Conservation (phyloP, 495 filamentous ascomycete genomes). For the Aspergillus biplanus region DNA sequence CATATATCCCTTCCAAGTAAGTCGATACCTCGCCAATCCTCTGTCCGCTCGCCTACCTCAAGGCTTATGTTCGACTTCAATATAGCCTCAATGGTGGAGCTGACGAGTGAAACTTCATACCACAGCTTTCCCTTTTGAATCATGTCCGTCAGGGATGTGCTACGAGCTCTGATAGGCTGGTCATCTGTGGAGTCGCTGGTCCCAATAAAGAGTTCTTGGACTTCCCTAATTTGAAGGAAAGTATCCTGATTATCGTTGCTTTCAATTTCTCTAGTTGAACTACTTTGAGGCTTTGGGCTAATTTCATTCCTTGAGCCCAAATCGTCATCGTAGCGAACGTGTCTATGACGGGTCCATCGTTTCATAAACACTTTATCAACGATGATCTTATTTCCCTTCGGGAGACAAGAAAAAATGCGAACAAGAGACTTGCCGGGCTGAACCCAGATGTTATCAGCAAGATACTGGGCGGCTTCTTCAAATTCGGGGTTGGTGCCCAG, state of each 20-base stretch:
- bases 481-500: slow-evolving; percentile 24
- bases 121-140: slow-evolving; percentile 39
- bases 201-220: slow-evolving; percentile 40
- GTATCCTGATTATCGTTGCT: slow-evolving; percentile 24
- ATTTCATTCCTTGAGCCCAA: neutral
- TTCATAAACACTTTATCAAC: slow-evolving; percentile 40
- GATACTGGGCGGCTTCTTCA: slow-evolving; percentile 27
- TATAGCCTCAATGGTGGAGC: slow-evolving; percentile 30
- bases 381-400: slow-evolving; percentile 19
- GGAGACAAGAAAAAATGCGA: slow-evolving; percentile 26
- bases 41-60: slow-evolving; percentile 37
- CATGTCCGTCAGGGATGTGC: slow-evolving; percentile 32
- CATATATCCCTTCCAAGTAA: slow-evolving; percentile 30
- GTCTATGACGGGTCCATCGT: slow-evolving; percentile 34
- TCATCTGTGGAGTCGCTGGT: slow-evolving; percentile 14
- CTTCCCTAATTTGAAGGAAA: slow-evolving; percentile 43
- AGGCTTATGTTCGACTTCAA: slow-evolving; percentile 34
- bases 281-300: neutral
- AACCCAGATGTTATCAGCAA: slow-evolving; percentile 38
- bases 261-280: neutral
- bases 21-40: slow-evolving; percentile 33
- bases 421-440: slow-evolving; percentile 28
- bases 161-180: slow-evolving; percentile 28
- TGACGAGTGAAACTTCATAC: slow-evolving; percentile 48
- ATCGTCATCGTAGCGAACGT: slow-evolving; percentile 19